phyloP scores from a whole-genome alignment of 768 basidiomycete species.

The Mycena vitilis region DNA sequence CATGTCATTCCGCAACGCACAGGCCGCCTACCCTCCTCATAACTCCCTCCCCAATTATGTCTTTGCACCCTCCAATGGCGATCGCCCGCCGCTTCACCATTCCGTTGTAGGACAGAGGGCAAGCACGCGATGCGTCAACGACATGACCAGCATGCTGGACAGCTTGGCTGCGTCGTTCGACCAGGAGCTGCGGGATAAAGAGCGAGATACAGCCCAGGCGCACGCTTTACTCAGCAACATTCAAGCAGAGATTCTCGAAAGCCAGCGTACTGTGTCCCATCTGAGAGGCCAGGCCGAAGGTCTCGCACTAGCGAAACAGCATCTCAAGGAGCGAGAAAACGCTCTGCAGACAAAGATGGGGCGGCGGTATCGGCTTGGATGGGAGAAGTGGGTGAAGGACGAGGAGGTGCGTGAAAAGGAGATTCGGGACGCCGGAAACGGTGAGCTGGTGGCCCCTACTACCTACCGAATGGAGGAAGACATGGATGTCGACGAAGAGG shows the following conservation, averaged over 20 bases:
- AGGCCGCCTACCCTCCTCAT: conserved; percentile 66
- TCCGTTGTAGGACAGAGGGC: conserved; percentile 89
- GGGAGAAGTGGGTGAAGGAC: conserved; percentile 92
- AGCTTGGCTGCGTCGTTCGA: conserved; percentile 92
- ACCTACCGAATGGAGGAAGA: conserved; percentile 62
- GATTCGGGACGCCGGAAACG: conserved; percentile 72
- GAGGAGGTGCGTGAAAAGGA: conserved; percentile 82
- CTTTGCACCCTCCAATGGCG: conserved; percentile 64
- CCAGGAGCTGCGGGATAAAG: conserved; percentile 90
- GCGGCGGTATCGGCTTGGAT: conserved; percentile 83
- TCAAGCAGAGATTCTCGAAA: conserved; percentile 90
- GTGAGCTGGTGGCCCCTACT: conserved; percentile 61
- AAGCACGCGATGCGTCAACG: conserved; percentile 85
- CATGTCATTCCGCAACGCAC: conserved; percentile 82
- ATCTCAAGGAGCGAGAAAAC: conserved; percentile 70
- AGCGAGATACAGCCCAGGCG: conserved; percentile 91
- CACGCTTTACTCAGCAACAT: conserved; percentile 88
- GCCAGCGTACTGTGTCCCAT: conserved; percentile 78
- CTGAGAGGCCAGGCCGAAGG: conserved; percentile 77
- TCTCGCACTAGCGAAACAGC: conserved; percentile 67
- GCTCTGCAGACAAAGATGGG: conserved; percentile 83
- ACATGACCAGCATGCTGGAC: conserved; percentile 88
- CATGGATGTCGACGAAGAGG: conserved; percentile 58
- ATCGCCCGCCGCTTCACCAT: conserved; percentile 82
- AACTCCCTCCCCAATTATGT: conserved; percentile 54